Evolutionary conservation across 495 filamentous ascomycete species (phyloP).

Genomic region (Penicillium lividum): DNA sequence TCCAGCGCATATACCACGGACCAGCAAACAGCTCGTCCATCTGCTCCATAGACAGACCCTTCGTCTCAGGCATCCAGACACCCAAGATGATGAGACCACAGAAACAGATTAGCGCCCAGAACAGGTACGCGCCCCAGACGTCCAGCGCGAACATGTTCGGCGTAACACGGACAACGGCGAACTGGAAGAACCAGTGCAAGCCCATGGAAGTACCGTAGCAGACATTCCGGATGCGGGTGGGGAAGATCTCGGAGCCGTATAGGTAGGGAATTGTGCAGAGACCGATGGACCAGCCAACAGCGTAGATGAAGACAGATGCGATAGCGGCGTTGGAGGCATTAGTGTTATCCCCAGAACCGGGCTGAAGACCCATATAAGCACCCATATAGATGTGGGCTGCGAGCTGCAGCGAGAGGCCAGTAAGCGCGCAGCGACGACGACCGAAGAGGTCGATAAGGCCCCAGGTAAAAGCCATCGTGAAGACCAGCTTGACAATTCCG

Average conservation of each 20-base stretch:
- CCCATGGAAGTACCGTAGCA: slow-evolving; percentile 47
- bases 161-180: slow-evolving; percentile 50
- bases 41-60: slow-evolving; percentile 44
- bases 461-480: slow-evolving; percentile 52
- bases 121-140: slow-evolving; percentile 49
- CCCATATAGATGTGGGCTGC: slow-evolving; percentile 46
- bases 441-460: slow-evolving; percentile 46
- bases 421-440: slow-evolving; percentile 39
- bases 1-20: slow-evolving; percentile 48
- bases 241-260: slow-evolving; percentile 51
- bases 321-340: slow-evolving; percentile 46
- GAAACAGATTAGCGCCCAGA: slow-evolving; percentile 45
- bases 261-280: slow-evolving; percentile 52
- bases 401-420: slow-evolving; percentile 40
- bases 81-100: slow-evolving; percentile 44
- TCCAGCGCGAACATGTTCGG: slow-evolving; percentile 48
- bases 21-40: slow-evolving; percentile 49
- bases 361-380: slow-evolving; percentile 44
- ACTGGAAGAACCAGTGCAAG: slow-evolving; percentile 52
- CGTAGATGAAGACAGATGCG: slow-evolving; percentile 49
- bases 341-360: slow-evolving; percentile 33
- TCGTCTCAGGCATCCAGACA: slow-evolving; percentile 51
- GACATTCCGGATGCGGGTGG: slow-evolving; percentile 46
- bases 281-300: slow-evolving; percentile 52
- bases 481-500: slow-evolving; percentile 46